phyloP scores from a whole-genome alignment of 169 alveolate genomes.

The Sarcocystis neurona region DNA sequence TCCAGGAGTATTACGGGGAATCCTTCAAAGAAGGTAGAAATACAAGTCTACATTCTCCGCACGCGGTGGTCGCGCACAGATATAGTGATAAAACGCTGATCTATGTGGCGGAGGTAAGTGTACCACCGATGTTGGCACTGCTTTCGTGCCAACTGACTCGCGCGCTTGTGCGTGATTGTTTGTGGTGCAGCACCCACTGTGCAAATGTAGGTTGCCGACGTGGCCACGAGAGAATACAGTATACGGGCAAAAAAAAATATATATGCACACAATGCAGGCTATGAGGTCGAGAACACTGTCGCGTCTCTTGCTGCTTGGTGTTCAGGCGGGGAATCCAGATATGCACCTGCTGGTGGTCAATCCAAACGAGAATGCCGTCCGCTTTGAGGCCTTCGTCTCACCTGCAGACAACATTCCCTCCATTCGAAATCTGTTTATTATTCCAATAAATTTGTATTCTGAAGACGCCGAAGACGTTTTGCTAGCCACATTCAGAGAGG shows the following conservation, averaged over 20 bases:
- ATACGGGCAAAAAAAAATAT: too few species aligned
- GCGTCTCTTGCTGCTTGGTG: neutral
- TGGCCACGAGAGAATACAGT: too few species aligned
- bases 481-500: conserved; percentile 26
- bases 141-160: neutral
- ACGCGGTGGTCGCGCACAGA: conserved; percentile 26
- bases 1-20: conserved; percentile 2
- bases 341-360: conserved; percentile 33
- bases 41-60: neutral
- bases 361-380: conserved; percentile 8
- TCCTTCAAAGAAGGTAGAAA: neutral
- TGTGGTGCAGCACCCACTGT: too few species aligned
- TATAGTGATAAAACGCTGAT: conserved; percentile 35
- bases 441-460: neutral
- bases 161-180: too few species aligned
- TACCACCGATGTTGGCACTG: neutral
- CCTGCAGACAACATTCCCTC: neutral
- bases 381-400: neutral
- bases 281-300: neutral
- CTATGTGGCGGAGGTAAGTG: conserved; percentile 53
- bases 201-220: too few species aligned
- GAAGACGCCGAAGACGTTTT: conserved; percentile 1
- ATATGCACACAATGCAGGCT: too few species aligned
- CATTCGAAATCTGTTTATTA: neutral
- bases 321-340: conserved; percentile 9